Conservation (phyloP, 805 yeast genomes). For the Maudiozyma barnettii region DNA sequence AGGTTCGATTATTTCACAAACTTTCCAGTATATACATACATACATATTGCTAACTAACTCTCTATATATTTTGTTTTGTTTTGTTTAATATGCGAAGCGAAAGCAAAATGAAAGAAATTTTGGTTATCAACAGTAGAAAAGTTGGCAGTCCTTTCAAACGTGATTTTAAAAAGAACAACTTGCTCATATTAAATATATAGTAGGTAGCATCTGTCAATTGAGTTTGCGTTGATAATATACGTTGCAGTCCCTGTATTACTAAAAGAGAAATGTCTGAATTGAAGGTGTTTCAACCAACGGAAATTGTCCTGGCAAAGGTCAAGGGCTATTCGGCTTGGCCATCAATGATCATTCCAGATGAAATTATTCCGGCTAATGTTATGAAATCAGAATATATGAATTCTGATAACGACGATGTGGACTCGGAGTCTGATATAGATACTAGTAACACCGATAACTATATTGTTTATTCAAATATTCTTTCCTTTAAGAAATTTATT, state of each 20-base stretch:
- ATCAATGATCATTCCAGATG: slow-evolving; percentile 61
- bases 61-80: neutral
- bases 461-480: slow-evolving; percentile 17
- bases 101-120: neutral
- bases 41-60: no score
- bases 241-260: no score
- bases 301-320: slow-evolving; percentile 64
- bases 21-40: no score
- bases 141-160: no score
- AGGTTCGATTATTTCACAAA: no score
- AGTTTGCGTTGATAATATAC: no score
- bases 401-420: slow-evolving; percentile 1
- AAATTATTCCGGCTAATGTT: slow-evolving; percentile 51
- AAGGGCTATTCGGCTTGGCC: slow-evolving; percentile 92
- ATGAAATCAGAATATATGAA: slow-evolving; percentile 16
- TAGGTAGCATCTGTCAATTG: no score
- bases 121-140: no score
- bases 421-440: slow-evolving; percentile 6
- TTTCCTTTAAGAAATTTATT: slow-evolving; percentile 20
- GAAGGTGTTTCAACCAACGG: slow-evolving; percentile 34
- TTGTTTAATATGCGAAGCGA: neutral
- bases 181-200: no score
- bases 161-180: no score
- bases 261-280: neutral
- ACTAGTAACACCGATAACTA: slow-evolving; percentile 9